Conservation (phyloP, 2,329 filamentous ascomycete species). For the Curvularia spicifera region DNA sequence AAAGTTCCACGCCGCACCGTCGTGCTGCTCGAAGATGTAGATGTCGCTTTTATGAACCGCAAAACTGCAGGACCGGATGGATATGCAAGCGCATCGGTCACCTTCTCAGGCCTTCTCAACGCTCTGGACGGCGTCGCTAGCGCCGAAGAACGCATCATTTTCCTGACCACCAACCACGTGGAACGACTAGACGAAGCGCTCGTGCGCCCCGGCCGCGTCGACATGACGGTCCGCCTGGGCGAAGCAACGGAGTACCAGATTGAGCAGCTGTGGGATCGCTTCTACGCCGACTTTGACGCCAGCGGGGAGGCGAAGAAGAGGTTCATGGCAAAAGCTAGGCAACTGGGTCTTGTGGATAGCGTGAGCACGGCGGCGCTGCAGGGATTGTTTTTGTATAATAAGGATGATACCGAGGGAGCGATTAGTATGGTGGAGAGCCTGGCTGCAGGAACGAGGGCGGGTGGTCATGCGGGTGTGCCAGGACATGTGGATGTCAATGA, state of each 20-base stretch:
- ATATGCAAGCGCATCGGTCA: slow-evolving; percentile 86
- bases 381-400: slow-evolving; percentile 94
- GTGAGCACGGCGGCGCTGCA: slow-evolving; percentile 91
- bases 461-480: slow-evolving; percentile 39
- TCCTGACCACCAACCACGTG: slow-evolving; percentile 93
- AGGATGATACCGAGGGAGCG: slow-evolving; percentile 85
- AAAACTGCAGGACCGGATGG: slow-evolving; percentile 79
- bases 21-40: slow-evolving; percentile 85
- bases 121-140: slow-evolving; percentile 85
- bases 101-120: slow-evolving; percentile 84
- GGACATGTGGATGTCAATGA: slow-evolving; percentile 41
- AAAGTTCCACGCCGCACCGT: slow-evolving; percentile 84
- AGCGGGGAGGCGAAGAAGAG: slow-evolving; percentile 66
- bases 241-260: slow-evolving; percentile 88
- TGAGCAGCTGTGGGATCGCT: slow-evolving; percentile 87
- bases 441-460: slow-evolving; percentile 36
- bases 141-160: slow-evolving; percentile 90
- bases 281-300: slow-evolving; percentile 82
- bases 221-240: slow-evolving; percentile 89
- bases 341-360: slow-evolving; percentile 72
- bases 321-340: slow-evolving; percentile 74
- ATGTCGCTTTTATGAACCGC: slow-evolving; percentile 86
- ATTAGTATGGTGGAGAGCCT: slow-evolving; percentile 78
- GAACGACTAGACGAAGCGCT: slow-evolving; percentile 88
- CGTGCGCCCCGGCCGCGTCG: slow-evolving; percentile 88